These are phyloP conservation scores for Prosopis cineraria DNA, from an alignment of 306 rosid species.

Conservation along the genomic window DNA sequence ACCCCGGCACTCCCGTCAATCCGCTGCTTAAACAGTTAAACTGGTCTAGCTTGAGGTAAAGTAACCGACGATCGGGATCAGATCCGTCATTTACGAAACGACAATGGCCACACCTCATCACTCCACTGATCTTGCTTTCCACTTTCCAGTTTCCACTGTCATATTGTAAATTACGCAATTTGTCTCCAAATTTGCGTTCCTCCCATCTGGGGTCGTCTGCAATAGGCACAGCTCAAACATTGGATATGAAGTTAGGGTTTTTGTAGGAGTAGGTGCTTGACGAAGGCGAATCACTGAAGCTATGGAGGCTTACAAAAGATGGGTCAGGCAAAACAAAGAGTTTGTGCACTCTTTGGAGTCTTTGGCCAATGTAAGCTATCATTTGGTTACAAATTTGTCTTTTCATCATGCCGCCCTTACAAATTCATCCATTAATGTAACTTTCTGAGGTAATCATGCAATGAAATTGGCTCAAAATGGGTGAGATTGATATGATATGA, in stretches of 20 bases:
- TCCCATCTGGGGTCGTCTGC: constrained; percentile 34
- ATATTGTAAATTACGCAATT: not conserved
- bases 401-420: constrained; percentile 10
- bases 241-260: constrained; percentile 13
- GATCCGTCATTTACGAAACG: not conserved
- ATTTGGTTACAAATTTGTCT: constrained; percentile 8
- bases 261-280: constrained; percentile 5
- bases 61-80: constrained; percentile 20
- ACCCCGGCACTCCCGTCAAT: too few relatives aligned
- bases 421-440: constrained; percentile 7
- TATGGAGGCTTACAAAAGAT: constrained; percentile 88
- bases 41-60: not conserved
- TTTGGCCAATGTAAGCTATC: constrained; percentile 78
- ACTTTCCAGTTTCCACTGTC: not conserved
- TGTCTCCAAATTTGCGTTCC: constrained; percentile 28
- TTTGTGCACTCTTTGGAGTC: constrained; percentile 86
- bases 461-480: not conserved
- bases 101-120: constrained; percentile 1
- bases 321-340: constrained; percentile 88
- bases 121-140: not conserved
- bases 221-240: constrained; percentile 3
- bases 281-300: constrained; percentile 33
- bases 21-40: not conserved
- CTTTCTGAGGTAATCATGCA: not conserved
- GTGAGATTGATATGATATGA: not conserved